phyloP scores from a whole-genome alignment of 176 grass and related monocot species.

The Carex parvula region DNA sequence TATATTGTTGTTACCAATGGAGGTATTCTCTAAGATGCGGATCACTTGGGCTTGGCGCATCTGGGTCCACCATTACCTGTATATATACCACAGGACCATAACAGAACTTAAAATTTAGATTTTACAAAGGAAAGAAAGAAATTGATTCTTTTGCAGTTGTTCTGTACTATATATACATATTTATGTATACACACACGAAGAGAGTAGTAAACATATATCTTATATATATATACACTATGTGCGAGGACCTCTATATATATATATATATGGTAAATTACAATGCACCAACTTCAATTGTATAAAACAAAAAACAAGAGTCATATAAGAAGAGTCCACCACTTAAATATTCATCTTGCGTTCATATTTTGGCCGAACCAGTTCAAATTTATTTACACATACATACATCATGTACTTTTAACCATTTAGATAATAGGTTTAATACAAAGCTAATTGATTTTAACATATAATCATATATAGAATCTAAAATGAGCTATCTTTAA shows the following conservation, averaged over 20 bases:
- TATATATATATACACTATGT: background rate
- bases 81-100: background rate
- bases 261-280: background rate
- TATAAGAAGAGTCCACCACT: too few relatives aligned
- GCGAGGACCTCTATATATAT: background rate
- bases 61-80: conserved; percentile 76
- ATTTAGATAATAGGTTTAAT: too few relatives aligned
- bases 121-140: background rate
- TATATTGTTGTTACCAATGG: conserved; percentile 46
- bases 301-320: background rate
- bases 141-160: background rate
- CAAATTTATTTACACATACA: too few relatives aligned
- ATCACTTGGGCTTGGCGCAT: conserved; percentile 77
- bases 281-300: background rate
- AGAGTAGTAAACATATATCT: background rate
- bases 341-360: too few relatives aligned
- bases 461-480: too few relatives aligned
- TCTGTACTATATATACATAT: background rate
- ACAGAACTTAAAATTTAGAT: background rate
- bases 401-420: too few relatives aligned
- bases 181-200: background rate
- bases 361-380: too few relatives aligned
- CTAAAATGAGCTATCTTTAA: too few relatives aligned
- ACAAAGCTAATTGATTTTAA: too few relatives aligned
- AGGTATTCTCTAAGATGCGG: conserved; percentile 54